phyloP scores from a whole-genome alignment of 345 rosid species.

The Aethionema arabicum region DNA sequence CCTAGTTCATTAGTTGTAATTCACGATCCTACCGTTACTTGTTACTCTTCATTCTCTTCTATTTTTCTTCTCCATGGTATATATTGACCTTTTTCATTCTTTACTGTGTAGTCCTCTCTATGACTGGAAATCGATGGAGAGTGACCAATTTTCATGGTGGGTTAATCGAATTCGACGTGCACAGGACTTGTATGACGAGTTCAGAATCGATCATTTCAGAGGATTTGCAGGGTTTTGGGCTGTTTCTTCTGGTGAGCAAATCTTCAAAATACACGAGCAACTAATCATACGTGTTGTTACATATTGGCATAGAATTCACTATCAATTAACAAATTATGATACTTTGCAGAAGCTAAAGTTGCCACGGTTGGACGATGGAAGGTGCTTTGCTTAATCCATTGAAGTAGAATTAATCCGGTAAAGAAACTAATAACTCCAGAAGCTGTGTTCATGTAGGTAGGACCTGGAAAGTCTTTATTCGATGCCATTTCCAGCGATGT shows the following conservation, averaged over 20 bases:
- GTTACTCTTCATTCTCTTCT: not conserved
- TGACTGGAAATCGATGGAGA: constrained; percentile 93
- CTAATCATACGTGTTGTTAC: constrained; percentile 8
- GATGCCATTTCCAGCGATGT: constrained; percentile 67
- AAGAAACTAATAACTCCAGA: constrained; percentile 31
- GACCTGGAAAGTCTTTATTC: constrained; percentile 87
- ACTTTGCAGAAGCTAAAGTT: constrained; percentile 73
- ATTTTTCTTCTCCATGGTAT: not conserved
- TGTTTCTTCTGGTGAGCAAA: constrained; percentile 72
- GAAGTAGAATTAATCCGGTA: constrained; percentile 23
- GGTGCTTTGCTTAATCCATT: constrained; percentile 40
- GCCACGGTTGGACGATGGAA: constrained; percentile 87
- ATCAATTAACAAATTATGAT: constrained; percentile 8
- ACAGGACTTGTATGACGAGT: constrained; percentile 74
- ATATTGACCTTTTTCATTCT: constrained; percentile 9
- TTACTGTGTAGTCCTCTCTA: constrained; percentile 72
- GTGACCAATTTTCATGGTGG: constrained; percentile 91
- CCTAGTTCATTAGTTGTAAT: constrained; percentile 6
- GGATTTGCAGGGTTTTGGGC: constrained; percentile 99
- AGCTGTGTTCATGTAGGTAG: constrained; percentile 63
- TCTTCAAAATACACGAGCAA: constrained; percentile 21
- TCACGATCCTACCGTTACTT: not conserved
- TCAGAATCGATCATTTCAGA: constrained; percentile 95
- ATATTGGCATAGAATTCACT: not conserved
- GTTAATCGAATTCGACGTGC: constrained; percentile 69